Evolutionary conservation across 2,329 filamentous ascomycete genomes (phyloP).

Genomic region (Fusarium acutatum): DNA sequence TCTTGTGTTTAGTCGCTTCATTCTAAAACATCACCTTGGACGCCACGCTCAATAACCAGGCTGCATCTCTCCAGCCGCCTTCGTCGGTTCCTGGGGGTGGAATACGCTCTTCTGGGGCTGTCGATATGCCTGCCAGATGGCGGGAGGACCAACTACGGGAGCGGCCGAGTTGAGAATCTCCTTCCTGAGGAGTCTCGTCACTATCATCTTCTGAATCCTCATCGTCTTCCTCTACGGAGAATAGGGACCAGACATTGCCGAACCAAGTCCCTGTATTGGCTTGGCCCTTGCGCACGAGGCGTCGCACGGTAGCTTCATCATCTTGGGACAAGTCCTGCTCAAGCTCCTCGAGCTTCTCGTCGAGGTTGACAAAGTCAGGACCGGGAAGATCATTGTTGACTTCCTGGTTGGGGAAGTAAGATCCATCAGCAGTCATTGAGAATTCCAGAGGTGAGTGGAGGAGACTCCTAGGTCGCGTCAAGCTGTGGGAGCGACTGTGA

Average conservation of each 20-base stretch:
- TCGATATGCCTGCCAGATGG: conserved; percentile 53
- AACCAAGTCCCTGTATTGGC: conserved; percentile 67
- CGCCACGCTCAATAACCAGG: conserved; percentile 73
- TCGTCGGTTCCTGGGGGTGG: conserved; percentile 61
- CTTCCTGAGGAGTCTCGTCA: conserved; percentile 43
- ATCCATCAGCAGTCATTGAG: conserved; percentile 37
- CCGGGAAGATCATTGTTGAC: conserved; percentile 53
- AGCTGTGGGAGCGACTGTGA: conserved; percentile 49
- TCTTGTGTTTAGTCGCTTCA: neutral
- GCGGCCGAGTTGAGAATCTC: conserved; percentile 39
- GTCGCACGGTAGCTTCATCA: conserved; percentile 67
- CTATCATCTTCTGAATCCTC: conserved; percentile 58
- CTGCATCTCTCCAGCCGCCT: conserved; percentile 72
- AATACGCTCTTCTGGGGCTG: conserved; percentile 55
- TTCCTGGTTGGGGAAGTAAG: conserved; percentile 36
- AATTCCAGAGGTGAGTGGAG: conserved; percentile 57
- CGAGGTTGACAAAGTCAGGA: conserved; percentile 70
- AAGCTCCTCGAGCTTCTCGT: conserved; percentile 66
- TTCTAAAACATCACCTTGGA: conserved; percentile 66
- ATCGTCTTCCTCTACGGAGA: conserved; percentile 69
- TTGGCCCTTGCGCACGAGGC: conserved; percentile 63
- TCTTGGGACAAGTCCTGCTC: conserved; percentile 60
- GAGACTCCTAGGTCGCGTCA: conserved; percentile 48
- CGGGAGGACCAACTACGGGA: conserved; percentile 47
- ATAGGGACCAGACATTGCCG: conserved; percentile 67